Conservation (phyloP, 139 green algal genomes). For the Coelastrella sp. region DNA sequence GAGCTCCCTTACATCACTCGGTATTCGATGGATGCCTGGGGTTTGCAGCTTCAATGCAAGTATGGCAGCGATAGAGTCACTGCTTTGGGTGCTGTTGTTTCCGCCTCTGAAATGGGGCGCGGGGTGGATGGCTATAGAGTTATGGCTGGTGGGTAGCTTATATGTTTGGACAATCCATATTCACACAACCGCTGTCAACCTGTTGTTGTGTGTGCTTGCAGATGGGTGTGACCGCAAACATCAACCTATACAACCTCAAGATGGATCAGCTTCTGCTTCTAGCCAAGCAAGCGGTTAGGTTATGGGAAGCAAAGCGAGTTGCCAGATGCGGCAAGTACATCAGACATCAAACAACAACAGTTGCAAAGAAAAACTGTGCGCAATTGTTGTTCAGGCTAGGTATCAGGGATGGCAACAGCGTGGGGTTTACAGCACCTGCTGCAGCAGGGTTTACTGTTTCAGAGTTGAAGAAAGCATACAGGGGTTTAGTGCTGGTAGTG, state of each 20-base stretch:
- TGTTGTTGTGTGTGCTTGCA: not conserved
- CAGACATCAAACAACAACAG: not conserved
- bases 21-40: no score
- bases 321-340: not conserved
- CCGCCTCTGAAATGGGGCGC: no score
- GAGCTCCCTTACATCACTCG: no score
- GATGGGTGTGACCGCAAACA: not conserved
- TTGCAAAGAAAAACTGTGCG: not conserved
- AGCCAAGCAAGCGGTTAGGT: not conserved
- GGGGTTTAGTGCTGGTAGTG: not conserved
- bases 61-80: no score
- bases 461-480: not conserved
- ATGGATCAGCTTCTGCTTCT: not conserved
- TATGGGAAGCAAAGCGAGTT: not conserved
- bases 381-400: not conserved
- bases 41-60: no score
- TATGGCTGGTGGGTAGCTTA: no score
- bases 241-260: not conserved
- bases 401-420: not conserved
- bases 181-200: no score
- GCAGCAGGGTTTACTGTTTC: not conserved
- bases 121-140: no score
- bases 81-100: no score
- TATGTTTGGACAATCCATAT: no score
- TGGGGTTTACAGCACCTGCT: not conserved